Evolutionary conservation across 1,284 basidiomycete genomes (phyloP), one percentile per base, ranked within the genome.

Genomic region (Leccinum griseonigrum): DNA sequence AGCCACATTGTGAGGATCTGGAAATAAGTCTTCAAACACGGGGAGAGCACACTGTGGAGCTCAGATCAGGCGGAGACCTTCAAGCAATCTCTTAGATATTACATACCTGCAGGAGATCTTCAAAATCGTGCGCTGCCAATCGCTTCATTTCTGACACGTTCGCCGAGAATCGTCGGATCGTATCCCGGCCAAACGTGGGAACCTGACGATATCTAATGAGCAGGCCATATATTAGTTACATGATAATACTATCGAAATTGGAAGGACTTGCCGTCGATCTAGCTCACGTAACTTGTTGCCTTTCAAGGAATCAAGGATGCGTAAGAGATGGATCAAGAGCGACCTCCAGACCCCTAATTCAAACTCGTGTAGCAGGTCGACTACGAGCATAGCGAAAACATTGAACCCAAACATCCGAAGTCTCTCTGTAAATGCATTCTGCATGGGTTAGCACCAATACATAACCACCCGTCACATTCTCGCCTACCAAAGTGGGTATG

Each of bases 1-100:
- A 26, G 22, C 18, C 0, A 11, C 11, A 32, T 72, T 67, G 26
- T 66, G 56, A 0, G 58, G 61, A 13, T 60, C 58, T 1, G 63
- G 61, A 1, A 74, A 52, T 0, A 74, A 63, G 1, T 60, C 62
- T 22, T 73, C 60, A 43, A 74, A 64, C 1, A 56, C 62, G 2
- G 71, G 68, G n/a, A 74, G 64, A 7, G 63, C 48, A 50, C 70
- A 73, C 67, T 71, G 40, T n/a, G 4, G 22, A 32, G 40, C 36
- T 11, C 38, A 40, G 13, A 40, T 40, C 38, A 40, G 38, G 38
- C 10, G 13, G 38, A 40, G 38, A 13, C 13, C 38, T 40, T 40
- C 38, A 40, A 40, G 38, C 34, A 9, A 36, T 36, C 34, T 36
- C 38, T 40, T 14, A 40, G 38, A 40, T 16, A 40, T 40, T 16